Evolutionary conservation across 2,329 filamentous ascomycete genomes (phyloP), one percentile per base, ranked within the genome.

Genomic region (Domatiomyces globalis): DNA sequence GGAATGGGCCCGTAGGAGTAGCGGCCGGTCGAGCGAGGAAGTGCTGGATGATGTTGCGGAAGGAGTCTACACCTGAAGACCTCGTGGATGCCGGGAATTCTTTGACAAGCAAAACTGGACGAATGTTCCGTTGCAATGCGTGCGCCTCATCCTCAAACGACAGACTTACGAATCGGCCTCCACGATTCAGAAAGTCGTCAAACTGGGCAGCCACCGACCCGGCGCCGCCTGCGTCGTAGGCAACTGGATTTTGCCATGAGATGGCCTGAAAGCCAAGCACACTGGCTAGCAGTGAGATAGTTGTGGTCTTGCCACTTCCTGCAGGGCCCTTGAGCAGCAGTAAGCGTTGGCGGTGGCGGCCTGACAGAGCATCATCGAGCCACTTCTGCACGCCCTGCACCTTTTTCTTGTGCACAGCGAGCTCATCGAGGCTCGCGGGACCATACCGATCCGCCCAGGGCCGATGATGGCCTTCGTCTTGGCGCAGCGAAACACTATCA

Each of bases 341-440:
- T 52, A 95, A 64, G 54, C 85, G 78, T 71, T 94, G 81, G 50
- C 15, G 47, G 50, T 67, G 65, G 45, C 63, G 69, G 44, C 86
- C 85, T 22, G 68, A 66, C 55, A 87, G 77, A 17, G 87, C 85
- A 62, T 83, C 79, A 44, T 85, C 79, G 33, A 98, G 71, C 89
- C 92, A 96, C 53, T 71, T 75, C 53, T 81, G 79, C 45, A 96
- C 89, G 68, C 96, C 89, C 1, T 79, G 70, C 5, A 96, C 85
- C 66, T 98, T 98, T 61, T 80, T 92, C 71, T 94, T 95, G 67
- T 98, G 89, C 17, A 98, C 90, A 0, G 85, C 90, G 45, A 98
- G 72, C 68, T 96, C 90, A 15, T 88, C 81, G 10, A 95, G 66
- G 59, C 78, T 84, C 2, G 66, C 62, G 0, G 90, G 90, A 1